Percentiles rank a stretch among this genome's conserved stretches.
Conservation (phyloP, 2,329 filamentous ascomycete genomes). For the Neopestalotiopsis sp. region DNA sequence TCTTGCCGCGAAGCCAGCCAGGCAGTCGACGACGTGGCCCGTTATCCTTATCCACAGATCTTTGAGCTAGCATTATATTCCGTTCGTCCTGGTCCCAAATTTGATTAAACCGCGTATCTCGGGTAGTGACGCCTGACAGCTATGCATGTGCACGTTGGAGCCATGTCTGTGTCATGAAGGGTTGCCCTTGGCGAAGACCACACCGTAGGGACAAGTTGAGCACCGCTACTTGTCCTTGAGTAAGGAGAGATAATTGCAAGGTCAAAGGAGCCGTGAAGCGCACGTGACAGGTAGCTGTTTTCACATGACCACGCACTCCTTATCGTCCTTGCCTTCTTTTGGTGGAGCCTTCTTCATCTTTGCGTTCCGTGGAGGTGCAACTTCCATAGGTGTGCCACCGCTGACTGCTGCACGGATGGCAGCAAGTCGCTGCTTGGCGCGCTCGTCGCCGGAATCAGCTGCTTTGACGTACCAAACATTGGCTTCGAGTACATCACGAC, state of each 20-base stretch:
- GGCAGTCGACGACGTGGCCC: neutral
- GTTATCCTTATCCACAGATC: neutral
- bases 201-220: neutral
- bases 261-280: neutral
- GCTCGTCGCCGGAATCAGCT: constrained; percentile 88
- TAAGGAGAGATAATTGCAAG: too few species aligned
- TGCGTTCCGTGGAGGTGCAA: constrained; percentile 54
- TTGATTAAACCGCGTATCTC: neutral
- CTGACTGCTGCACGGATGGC: constrained; percentile 85
- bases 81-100: neutral
- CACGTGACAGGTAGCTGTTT: neutral
- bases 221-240: neutral
- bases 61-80: neutral
- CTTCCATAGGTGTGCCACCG: constrained; percentile 60
- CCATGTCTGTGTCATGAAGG: neutral
- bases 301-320: constrained; percentile 66
- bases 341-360: constrained; percentile 55
- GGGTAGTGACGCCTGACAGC: neutral
- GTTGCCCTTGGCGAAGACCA: neutral
- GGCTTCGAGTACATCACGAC: constrained; percentile 91
- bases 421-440: constrained; percentile 83
- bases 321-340: constrained; percentile 51
- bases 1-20: neutral
- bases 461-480: constrained; percentile 99
- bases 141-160: neutral